A percentile compares a stretch with the other conserved stretches of the same genome.
Evolutionary conservation across 768 basidiomycete species (phyloP).

Genomic region (Russula emetica): DNA sequence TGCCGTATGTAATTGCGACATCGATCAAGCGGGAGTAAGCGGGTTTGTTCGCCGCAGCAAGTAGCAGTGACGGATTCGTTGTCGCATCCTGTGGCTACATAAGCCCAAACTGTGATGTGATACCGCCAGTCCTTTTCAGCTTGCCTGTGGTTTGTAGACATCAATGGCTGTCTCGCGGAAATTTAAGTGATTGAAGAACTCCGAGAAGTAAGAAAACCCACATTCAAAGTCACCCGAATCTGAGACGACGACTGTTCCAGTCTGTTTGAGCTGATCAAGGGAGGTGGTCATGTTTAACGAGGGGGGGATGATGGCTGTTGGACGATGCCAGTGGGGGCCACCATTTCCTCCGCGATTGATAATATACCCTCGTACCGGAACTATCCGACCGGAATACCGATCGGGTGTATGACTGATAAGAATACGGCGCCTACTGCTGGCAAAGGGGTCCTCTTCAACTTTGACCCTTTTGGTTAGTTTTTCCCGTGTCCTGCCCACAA

Average conservation of each 20-base stretch:
- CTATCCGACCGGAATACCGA: background rate
- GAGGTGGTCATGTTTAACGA: slow-evolving; percentile 59
- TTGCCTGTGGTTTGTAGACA: slow-evolving; percentile 90
- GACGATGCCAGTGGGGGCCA: background rate
- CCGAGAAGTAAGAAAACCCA: slow-evolving; percentile 30
- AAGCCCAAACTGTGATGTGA: background rate
- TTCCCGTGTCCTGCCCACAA: background rate
- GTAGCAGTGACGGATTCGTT: slow-evolving; percentile 93
- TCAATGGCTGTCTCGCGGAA: slow-evolving; percentile 64
- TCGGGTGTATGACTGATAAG: no score
- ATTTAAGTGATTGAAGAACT: slow-evolving; percentile 19
- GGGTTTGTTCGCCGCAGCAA: slow-evolving; percentile 88
- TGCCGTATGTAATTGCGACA: slow-evolving; percentile 66
- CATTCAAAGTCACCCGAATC: slow-evolving; percentile 97
- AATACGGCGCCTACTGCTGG: no score
- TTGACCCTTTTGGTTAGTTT: background rate
- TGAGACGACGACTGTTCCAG: slow-evolving; percentile 93
- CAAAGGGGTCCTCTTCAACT: no score
- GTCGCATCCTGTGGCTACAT: slow-evolving; percentile 73
- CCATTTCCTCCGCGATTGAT: background rate
- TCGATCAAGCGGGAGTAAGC: slow-evolving; percentile 82
- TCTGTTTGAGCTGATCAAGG: slow-evolving; percentile 79
- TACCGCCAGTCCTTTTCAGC: slow-evolving; percentile 16
- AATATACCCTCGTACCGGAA: slow-evolving; percentile 17
- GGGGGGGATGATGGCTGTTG: slow-evolving; percentile 23